A percentile compares a stretch with the other conserved stretches of the same genome.
Evolutionary conservation across 75 land plant genomes (phyloP).

Genomic region (Cupressus sempervirens): DNA sequence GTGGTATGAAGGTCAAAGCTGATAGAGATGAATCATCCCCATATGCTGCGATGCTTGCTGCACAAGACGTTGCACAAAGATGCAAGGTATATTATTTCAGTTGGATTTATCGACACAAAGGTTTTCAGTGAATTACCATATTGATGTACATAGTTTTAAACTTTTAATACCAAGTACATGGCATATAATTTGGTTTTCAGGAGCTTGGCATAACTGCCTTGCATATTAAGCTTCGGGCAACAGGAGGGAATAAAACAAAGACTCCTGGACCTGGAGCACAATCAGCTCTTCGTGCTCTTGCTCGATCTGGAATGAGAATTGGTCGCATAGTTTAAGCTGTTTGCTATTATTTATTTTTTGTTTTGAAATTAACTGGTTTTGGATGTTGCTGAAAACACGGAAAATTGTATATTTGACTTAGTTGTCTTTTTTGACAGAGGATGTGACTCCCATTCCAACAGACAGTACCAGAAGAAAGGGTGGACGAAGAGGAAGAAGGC

Average conservation of each 20-base stretch:
- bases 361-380: neutral
- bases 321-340: conserved; percentile 59
- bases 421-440: conserved; percentile 13
- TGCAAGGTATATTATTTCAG: neutral
- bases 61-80: conserved; percentile 50
- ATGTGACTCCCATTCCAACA: conserved; percentile 25
- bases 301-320: conserved; percentile 77
- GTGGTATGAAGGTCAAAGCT: conserved; percentile 7
- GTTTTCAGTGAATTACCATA: neutral
- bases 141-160: neutral
- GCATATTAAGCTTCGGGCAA: conserved; percentile 51
- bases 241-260: conserved; percentile 52
- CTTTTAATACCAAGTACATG: no score
- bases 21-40: conserved; percentile 67
- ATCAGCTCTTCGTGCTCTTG: conserved; percentile 45
- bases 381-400: neutral
- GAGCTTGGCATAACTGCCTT: conserved; percentile 20
- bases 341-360: no score
- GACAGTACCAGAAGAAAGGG: conserved; percentile 63
- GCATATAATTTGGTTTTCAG: conserved; percentile 9
- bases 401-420: neutral
- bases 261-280: conserved; percentile 34
- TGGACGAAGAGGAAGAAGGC: conserved; percentile 56
- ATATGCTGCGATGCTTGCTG: conserved; percentile 87
- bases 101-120: neutral